phyloP scores from a whole-genome alignment of 805 yeast species.

The Hemisphaericaspora nanyangensis region DNA sequence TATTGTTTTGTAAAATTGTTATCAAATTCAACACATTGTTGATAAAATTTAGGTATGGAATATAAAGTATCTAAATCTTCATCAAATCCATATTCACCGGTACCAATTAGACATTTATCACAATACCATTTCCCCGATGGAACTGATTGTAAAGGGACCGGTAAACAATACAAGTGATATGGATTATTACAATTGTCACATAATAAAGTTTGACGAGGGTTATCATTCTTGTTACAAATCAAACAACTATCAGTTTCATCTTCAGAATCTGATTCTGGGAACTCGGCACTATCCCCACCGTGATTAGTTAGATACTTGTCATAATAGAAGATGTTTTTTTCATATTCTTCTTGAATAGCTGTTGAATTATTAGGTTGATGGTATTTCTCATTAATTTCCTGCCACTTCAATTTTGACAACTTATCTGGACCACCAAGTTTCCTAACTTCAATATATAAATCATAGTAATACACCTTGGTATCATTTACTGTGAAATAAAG shows the following conservation, averaged over 20 bases:
- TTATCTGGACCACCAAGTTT: conserved; percentile 17
- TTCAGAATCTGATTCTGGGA: conserved; percentile 30
- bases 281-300: conserved; percentile 20
- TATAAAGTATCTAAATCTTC: conserved; percentile 53
- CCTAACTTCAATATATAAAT: conserved; percentile 33
- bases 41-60: conserved; percentile 56
- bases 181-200: conserved; percentile 76
- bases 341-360: conserved; percentile 21
- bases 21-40: conserved; percentile 49
- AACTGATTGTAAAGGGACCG: conserved; percentile 47
- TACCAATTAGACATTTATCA: conserved; percentile 77
- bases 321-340: conserved; percentile 23
- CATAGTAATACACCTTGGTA: conserved; percentile 30
- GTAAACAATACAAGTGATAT: conserved; percentile 67
- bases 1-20: conserved; percentile 35
- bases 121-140: conserved; percentile 77
- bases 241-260: conserved; percentile 39
- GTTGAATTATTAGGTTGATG: conserved; percentile 15
- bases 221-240: conserved; percentile 45
- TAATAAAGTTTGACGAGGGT: conserved; percentile 46
- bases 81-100: conserved; percentile 85
- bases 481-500: conserved; percentile 17
- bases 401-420: conserved; percentile 19
- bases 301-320: conserved; percentile 27
- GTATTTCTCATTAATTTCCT: conserved; percentile 19